Evolutionary conservation across 129 eudicot genomes (phyloP), one percentile per base, ranked within the genome.

Genomic region (Centella asiatica): DNA sequence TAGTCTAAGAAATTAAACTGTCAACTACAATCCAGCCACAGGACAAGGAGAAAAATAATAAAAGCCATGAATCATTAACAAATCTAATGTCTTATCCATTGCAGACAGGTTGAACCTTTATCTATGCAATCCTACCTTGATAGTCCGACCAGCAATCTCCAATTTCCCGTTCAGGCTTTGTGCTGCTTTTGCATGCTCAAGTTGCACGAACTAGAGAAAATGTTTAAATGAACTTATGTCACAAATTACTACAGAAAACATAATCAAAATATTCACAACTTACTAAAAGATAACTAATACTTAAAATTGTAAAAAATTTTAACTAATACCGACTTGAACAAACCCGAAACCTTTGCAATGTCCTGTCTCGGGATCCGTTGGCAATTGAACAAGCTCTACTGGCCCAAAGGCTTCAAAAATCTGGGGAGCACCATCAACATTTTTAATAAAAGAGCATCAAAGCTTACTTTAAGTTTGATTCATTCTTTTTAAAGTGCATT

Each of bases 311-410:
- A 34, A 15, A 22, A 46, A 9, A 47, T 8, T 37, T 44, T 48
- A 59, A n/a, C 20, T 14, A 76, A 67, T 52, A 81, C 95, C 64
- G 57, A 90, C 98, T 72, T 90, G 98, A 69, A 90, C 74, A 81
- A 90, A 90, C 66, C 94, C 98, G 68, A 83, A 90, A 52, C 98
- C 98, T 84, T 90, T 90, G 78, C 98, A 90, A 65, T 90, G 94
- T 42, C 98, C 98, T 1, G 98, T 78, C 76, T 90, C 98, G 55
- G 82, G 93, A 69, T 90, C 98, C 11, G 88, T 73, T 33, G 98
- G 98, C n/a, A 90, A 73, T 76, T 90, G 95, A 60, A 90, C 95
- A 31, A 90, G 83, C 82, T 90, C 98, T 70, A 90, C 95, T 1
- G 94, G 98, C 13, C 98, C 98, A 87, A 90, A 90, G 10, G 98